Conservation (phyloP, 2,329 filamentous ascomycete species). For the Cordyceps cicadae region DNA sequence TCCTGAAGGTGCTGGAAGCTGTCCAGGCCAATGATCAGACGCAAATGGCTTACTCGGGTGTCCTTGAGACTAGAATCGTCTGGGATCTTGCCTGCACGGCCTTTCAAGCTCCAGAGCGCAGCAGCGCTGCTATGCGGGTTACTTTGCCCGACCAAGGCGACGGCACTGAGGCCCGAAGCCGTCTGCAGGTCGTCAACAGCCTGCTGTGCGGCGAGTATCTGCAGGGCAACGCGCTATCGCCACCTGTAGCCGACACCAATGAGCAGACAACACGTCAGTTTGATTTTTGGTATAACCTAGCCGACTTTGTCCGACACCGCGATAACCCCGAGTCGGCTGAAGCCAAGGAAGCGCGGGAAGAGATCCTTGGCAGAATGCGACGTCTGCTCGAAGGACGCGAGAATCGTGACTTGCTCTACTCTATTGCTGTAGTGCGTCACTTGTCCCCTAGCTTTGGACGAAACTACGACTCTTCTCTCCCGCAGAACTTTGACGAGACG, state of each 20-base stretch:
- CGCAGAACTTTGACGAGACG: slow-evolving; percentile 55
- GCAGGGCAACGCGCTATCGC: slow-evolving; percentile 45
- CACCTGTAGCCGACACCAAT: slow-evolving; percentile 41
- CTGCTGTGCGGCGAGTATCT: slow-evolving; percentile 67
- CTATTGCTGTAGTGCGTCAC: slow-evolving; percentile 71
- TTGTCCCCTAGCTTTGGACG: slow-evolving; percentile 58
- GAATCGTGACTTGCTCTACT: slow-evolving; percentile 86
- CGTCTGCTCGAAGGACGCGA: slow-evolving; percentile 70
- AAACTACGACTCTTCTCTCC: slow-evolving; percentile 46
- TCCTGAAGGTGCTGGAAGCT: slow-evolving; percentile 48
- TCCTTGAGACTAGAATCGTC: slow-evolving; percentile 50
- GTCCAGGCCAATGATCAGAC: slow-evolving; percentile 41
- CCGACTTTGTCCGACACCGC: slow-evolving; percentile 52
- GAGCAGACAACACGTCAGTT: slow-evolving; percentile 54
- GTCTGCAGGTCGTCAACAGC: slow-evolving; percentile 67
- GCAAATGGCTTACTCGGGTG: slow-evolving; percentile 45
- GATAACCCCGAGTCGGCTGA: slow-evolving; percentile 44
- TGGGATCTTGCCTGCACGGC: slow-evolving; percentile 50
- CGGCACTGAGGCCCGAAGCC: slow-evolving; percentile 54
- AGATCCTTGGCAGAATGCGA: slow-evolving; percentile 57
- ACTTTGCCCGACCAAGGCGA: slow-evolving; percentile 48
- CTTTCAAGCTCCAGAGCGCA: slow-evolving; percentile 30
- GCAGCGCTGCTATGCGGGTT: slow-evolving; percentile 25
- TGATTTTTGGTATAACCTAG: slow-evolving; percentile 77
- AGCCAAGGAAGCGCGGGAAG: slow-evolving; percentile 49